phyloP scores from a whole-genome alignment of 192 early-diverging fungal species.

The Coemansia pectinata region DNA sequence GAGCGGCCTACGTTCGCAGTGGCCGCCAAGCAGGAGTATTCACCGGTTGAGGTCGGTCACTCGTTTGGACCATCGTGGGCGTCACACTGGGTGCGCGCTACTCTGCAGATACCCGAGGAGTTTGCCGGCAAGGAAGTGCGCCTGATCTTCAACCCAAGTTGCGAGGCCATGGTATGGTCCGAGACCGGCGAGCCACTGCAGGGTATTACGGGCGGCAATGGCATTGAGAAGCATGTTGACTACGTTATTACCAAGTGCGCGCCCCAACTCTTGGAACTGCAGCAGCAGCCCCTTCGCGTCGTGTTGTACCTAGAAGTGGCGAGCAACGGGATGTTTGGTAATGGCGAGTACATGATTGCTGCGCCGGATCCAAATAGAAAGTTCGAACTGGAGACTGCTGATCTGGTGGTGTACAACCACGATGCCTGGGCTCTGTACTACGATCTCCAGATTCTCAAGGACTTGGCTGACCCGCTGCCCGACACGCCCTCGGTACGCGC shows the following conservation, averaged over 20 bases:
- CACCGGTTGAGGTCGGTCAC: constrained; percentile 68
- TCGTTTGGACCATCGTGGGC: constrained; percentile 86
- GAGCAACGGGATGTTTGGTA: constrained; percentile 93
- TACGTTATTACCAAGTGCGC: constrained; percentile 56
- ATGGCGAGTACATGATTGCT: constrained; percentile 41
- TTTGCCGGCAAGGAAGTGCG: constrained; percentile 74
- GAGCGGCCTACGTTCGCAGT: constrained; percentile 53
- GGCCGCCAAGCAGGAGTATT: constrained; percentile 64
- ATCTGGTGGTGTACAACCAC: constrained; percentile 72
- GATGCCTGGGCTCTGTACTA: constrained; percentile 69
- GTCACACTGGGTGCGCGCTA: constrained; percentile 75
- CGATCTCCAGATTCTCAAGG: constrained; percentile 76
- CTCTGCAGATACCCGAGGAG: constrained; percentile 67
- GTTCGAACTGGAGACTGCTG: constrained; percentile 64
- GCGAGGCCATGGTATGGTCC: constrained; percentile 92
- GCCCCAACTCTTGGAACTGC: constrained; percentile 27
- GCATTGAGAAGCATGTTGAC: constrained; percentile 48
- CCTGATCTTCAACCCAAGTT: constrained; percentile 82
- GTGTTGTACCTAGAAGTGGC: constrained; percentile 88
- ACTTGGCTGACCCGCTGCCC: constrained; percentile 71
- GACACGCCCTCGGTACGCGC: constrained; percentile 64
- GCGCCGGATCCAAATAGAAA: constrained; percentile 67
- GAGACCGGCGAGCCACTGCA: constrained; percentile 76
- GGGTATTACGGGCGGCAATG: constrained; percentile 82
- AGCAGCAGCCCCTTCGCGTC: constrained; percentile 26